phyloP scores from a whole-genome alignment of 495 filamentous ascomycete species.

The Hypomontagnella submonticulosa region DNA sequence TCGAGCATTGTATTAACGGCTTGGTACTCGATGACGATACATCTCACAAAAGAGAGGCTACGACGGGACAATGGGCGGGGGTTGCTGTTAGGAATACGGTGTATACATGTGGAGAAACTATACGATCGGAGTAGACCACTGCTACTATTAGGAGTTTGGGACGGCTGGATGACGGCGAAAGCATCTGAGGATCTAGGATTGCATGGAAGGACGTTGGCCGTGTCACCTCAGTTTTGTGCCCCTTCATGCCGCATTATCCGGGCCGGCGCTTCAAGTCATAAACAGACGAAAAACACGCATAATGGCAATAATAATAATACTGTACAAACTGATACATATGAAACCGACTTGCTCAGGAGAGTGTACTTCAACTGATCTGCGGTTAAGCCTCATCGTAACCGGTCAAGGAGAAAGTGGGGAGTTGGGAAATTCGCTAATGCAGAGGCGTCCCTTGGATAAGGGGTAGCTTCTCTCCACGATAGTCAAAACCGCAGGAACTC shows the following conservation, averaged over 20 bases:
- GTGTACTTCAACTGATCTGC: background rate
- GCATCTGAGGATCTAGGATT: constrained; percentile 39
- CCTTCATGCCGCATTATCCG: constrained; percentile 38
- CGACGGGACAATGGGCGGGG: constrained; percentile 28
- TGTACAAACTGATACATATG: constrained; percentile 3
- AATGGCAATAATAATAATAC: constrained; percentile 36
- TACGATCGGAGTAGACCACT: constrained; percentile 21
- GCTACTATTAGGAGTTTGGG: constrained; percentile 32
- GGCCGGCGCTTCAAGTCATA: constrained; percentile 26
- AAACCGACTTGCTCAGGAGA: constrained; percentile 1
- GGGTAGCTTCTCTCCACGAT: background rate
- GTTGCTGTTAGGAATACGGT: constrained; percentile 24
- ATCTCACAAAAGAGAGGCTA: constrained; percentile 30
- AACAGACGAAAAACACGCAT: constrained; percentile 23
- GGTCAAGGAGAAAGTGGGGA: background rate
- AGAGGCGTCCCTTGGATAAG: too few relatives aligned
- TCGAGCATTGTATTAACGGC: constrained; percentile 48
- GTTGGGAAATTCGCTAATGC: background rate
- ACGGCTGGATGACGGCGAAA: constrained; percentile 34
- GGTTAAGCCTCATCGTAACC: background rate
- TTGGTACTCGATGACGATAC: constrained; percentile 43
- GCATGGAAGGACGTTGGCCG: constrained; percentile 30
- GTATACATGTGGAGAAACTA: constrained; percentile 31
- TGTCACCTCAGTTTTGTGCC: constrained; percentile 33
- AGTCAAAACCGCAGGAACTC: background rate